Base-by-base conservation (phyloP, 1,139 yeast species). In the Kodamaea plutei region DNA sequence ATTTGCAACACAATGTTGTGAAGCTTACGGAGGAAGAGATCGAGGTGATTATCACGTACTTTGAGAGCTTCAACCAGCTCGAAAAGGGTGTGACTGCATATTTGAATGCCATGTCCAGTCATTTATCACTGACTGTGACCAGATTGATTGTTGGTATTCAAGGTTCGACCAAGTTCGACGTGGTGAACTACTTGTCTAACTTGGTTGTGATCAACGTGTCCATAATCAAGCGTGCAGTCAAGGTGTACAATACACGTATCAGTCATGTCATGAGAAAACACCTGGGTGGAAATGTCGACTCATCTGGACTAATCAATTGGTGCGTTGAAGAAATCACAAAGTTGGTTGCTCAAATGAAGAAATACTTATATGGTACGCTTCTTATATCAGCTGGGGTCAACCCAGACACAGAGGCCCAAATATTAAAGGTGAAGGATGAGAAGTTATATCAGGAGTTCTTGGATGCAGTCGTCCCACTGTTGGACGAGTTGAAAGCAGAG, bases 341-440 rank as follows among this genome's bases (percentile, higher is more conserved):
- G 32, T 80, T 83, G 45, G 76, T 79, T 20, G 59, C 60, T 11
- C 59, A 78, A 14, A 71, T 87, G 44, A 75, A 79, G 29, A 74
- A 83, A 37, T 91, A 84, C 47, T 59, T 87, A 22, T 67, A 77
- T 40, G 87, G 84, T 12, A 76, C 85, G 8, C 68, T 76, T 29
- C 60, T 74, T 26, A 40, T 55, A 15, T 45, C 54, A 13, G 43
- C 48, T 16, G 53, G 54, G 3, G 38, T 40, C 6, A 47, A 54
- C 31, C 47, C 46, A 4, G 60, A 57, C 20, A 48, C 56, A 6
- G 60, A 55, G 22, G 47, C 47, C 21, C 51, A 50, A 7, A 45
- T 46, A 4, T 51, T 56, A 27, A 42, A 49, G 21, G 54, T 63
- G 13, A 63, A 62, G 39, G 68, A 64, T 36, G 35, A 34, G 23